Conservation (phyloP, 2,329 filamentous ascomycete genomes). For the Verticillium dahliae region DNA sequence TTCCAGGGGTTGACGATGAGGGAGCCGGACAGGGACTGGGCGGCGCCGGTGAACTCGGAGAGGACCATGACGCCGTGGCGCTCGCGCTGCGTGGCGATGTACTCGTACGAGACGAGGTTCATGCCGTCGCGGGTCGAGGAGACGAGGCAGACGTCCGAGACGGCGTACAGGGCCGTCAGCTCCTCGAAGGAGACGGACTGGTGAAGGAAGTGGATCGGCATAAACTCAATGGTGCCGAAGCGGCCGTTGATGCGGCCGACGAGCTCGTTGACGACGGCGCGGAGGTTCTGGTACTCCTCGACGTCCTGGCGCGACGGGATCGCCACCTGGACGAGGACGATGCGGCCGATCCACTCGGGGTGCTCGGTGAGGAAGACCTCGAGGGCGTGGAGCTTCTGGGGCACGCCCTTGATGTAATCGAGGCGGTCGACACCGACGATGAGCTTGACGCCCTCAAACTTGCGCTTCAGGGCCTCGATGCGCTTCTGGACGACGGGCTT, state of each 20-base stretch:
- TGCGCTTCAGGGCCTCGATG: slow-evolving; percentile 76
- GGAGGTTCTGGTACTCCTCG: slow-evolving; percentile 94
- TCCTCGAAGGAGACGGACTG: slow-evolving; percentile 94
- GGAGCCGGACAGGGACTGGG: slow-evolving; percentile 87
- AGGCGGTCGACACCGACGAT: slow-evolving; percentile 95
- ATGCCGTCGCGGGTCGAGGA: slow-evolving; percentile 97
- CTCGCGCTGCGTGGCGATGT: slow-evolving; percentile 88
- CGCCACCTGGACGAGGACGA: slow-evolving; percentile 91
- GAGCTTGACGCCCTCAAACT: slow-evolving; percentile 92
- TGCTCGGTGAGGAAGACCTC: slow-evolving; percentile 97
- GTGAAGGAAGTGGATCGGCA: slow-evolving; percentile 98
- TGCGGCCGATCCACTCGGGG: slow-evolving; percentile 96
- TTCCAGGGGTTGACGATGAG: slow-evolving; percentile 98
- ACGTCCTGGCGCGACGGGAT: slow-evolving; percentile 93
- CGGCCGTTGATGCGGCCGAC: slow-evolving; percentile 96
- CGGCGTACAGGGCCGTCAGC: slow-evolving; percentile 85
- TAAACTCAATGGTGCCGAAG: slow-evolving; percentile 96
- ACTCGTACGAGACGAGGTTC: slow-evolving; percentile 98
- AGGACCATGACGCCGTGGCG: slow-evolving; percentile 91
- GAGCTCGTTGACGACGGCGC: slow-evolving; percentile 92
- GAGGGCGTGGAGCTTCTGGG: slow-evolving; percentile 92
- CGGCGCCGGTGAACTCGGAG: slow-evolving; percentile 93
- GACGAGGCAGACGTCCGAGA: slow-evolving; percentile 87
- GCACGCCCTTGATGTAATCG: slow-evolving; percentile 98
- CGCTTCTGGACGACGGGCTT: slow-evolving; percentile 82